phyloP scores from a whole-genome alignment of 2,329 filamentous ascomycete species.

The Remersonia thermophila region DNA sequence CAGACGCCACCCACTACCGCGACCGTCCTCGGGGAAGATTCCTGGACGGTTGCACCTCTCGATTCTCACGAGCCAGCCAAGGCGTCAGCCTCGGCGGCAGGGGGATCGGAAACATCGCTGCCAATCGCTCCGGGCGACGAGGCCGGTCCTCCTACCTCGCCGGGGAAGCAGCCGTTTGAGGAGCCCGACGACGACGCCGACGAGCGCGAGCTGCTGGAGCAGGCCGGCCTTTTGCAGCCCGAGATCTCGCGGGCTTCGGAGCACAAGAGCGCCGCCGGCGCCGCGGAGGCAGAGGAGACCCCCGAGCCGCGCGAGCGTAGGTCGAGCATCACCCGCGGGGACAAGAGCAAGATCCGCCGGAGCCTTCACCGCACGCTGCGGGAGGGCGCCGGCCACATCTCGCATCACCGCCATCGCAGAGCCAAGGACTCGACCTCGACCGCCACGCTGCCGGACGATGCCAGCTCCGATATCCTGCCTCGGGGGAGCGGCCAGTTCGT shows the following conservation, averaged over 20 bases:
- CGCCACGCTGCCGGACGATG: constrained; percentile 36
- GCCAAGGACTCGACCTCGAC: constrained; percentile 61
- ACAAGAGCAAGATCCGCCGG: constrained; percentile 59
- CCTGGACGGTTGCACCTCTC: constrained; percentile 18
- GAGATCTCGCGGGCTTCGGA: constrained; percentile 27
- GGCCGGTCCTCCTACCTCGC: constrained; percentile 20
- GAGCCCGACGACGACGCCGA: constrained; percentile 44
- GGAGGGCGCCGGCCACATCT: constrained; percentile 58
- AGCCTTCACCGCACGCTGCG: constrained; percentile 83
- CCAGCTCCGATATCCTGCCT: constrained; percentile 49
- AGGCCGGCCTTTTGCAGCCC: constrained; percentile 50
- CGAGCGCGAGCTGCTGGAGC: constrained; percentile 55
- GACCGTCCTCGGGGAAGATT: constrained; percentile 28
- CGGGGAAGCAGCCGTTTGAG: constrained; percentile 21
- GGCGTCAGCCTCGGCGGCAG: constrained; percentile 31
- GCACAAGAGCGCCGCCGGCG: constrained; percentile 28
- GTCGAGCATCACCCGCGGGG: constrained; percentile 18
- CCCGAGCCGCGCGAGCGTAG: constrained; percentile 21
- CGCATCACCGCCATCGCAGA: constrained; percentile 60
- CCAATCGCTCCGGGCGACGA: constrained; percentile 20
- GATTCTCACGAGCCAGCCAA: constrained; percentile 15
- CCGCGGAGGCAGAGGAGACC: constrained; percentile 30
- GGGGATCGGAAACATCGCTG: constrained; percentile 25
- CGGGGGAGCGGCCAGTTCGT: constrained; percentile 83
- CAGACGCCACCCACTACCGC: constrained; percentile 35